Conservation (phyloP, 2,329 filamentous ascomycete species). For the Peltaster fructicola region DNA sequence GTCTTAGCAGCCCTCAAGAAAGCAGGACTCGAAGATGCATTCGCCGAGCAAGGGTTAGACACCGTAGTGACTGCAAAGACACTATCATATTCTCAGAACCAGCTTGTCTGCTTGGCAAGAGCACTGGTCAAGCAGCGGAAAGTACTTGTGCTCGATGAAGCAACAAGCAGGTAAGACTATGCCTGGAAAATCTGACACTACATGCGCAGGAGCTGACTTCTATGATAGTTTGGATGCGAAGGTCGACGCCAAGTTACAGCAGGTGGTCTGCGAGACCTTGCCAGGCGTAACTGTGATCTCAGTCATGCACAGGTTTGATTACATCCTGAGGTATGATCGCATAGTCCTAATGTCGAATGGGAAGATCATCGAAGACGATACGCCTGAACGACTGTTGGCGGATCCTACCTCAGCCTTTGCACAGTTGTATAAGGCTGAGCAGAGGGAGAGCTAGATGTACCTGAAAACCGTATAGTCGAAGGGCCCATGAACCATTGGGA, state of each 20-base stretch:
- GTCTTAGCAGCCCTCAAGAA: slow-evolving; percentile 28
- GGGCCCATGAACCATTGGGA: too few species aligned
- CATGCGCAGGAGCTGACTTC: too few species aligned
- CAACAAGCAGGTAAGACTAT: too few species aligned
- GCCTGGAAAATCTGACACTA: too few species aligned
- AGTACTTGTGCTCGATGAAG: slow-evolving; percentile 23
- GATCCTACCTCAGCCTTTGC: too few species aligned
- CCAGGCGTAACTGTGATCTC: slow-evolving; percentile 39
- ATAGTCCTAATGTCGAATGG: slow-evolving; percentile 36
- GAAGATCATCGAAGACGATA: slow-evolving; percentile 25
- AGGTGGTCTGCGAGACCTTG: slow-evolving; percentile 29
- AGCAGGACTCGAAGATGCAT: slow-evolving; percentile 22
- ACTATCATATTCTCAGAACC: slow-evolving; percentile 31
- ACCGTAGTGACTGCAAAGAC: slow-evolving; percentile 16
- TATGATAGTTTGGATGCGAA: slow-evolving; percentile 40
- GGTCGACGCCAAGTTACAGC: slow-evolving; percentile 41
- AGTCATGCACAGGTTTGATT: slow-evolving; percentile 39
- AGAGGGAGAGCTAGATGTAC: too few species aligned
- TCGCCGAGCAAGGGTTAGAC: slow-evolving; percentile 18
- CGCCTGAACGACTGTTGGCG: slow-evolving; percentile 9
- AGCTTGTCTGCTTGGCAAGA: slow-evolving; percentile 33
- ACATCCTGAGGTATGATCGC: slow-evolving; percentile 36
- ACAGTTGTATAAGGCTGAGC: too few species aligned
- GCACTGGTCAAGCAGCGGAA: slow-evolving; percentile 25
- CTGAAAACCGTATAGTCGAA: too few species aligned